These are phyloP conservation scores for Coix lacrymajobi DNA, from an alignment of 176 grass and related monocot genomes.

Conservation along the genomic window DNA sequence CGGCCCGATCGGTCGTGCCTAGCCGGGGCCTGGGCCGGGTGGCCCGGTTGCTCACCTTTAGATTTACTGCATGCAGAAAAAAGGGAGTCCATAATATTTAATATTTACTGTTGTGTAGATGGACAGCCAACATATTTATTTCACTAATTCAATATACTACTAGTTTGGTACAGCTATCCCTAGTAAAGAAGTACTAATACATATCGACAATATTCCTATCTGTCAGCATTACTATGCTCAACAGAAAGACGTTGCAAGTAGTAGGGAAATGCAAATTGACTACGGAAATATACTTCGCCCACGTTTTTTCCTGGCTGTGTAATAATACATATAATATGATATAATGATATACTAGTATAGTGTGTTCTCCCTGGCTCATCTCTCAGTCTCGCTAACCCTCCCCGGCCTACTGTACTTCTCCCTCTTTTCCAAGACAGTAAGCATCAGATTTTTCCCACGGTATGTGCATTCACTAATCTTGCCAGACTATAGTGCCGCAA, in stretches of 20 bases:
- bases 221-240: background rate
- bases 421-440: background rate
- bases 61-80: background rate
- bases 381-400: background rate
- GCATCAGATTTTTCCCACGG: background rate
- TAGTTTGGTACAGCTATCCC: background rate
- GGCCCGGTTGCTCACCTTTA: no score
- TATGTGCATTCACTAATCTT: background rate
- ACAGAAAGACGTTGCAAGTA: background rate
- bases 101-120: background rate
- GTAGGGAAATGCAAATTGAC: background rate
- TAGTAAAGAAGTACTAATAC: background rate
- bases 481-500: background rate
- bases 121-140: background rate
- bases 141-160: background rate
- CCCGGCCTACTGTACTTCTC: background rate
- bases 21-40: no score
- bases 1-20: no score
- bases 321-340: no score
- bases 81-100: background rate
- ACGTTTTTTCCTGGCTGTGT: background rate
- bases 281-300: background rate
- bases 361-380: background rate
- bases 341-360: no score
- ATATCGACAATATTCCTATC: background rate